A percentile compares a stretch with the other conserved stretches of the same genome.
phyloP scores from a whole-genome alignment of 345 rosid species.

The Orychophragmus violaceus region DNA sequence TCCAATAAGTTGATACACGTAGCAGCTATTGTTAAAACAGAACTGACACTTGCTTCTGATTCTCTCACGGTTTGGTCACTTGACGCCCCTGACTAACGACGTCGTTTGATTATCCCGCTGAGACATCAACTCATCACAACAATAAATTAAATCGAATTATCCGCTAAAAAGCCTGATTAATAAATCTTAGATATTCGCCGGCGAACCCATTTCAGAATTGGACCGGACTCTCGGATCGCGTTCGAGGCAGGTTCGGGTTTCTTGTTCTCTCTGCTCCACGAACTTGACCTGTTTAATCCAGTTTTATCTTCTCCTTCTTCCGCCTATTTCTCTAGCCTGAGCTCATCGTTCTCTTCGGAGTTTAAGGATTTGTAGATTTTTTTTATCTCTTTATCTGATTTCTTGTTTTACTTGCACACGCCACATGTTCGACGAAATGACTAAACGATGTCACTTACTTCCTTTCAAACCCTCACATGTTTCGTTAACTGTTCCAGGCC shows the following conservation, averaged over 20 bases:
- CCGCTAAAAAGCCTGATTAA: no score
- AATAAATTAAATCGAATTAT: no score
- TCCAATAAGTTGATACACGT: no score
- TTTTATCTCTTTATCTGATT: not conserved
- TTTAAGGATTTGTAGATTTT: not conserved
- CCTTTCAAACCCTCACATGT: not conserved
- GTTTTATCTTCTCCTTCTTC: not conserved
- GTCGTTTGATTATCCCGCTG: no score
- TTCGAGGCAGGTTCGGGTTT: not conserved
- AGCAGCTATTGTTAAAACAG: no score
- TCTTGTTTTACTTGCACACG: not conserved
- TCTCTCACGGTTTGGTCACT: no score
- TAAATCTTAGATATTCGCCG: no score
- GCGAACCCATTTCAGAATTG: not conserved
- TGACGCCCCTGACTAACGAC: no score
- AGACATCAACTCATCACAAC: no score
- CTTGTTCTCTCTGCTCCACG: not conserved
- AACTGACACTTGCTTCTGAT: no score
- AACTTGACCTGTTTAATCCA: not conserved
- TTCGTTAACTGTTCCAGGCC: not conserved
- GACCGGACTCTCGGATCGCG: not conserved
- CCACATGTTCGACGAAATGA: slow-evolving; percentile 14
- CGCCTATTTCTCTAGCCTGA: not conserved
- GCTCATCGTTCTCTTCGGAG: not conserved
- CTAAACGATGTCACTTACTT: not conserved